These are phyloP conservation scores for Nemania abortiva DNA, from an alignment of 2,329 filamentous ascomycete genomes.

Conservation along the genomic window DNA sequence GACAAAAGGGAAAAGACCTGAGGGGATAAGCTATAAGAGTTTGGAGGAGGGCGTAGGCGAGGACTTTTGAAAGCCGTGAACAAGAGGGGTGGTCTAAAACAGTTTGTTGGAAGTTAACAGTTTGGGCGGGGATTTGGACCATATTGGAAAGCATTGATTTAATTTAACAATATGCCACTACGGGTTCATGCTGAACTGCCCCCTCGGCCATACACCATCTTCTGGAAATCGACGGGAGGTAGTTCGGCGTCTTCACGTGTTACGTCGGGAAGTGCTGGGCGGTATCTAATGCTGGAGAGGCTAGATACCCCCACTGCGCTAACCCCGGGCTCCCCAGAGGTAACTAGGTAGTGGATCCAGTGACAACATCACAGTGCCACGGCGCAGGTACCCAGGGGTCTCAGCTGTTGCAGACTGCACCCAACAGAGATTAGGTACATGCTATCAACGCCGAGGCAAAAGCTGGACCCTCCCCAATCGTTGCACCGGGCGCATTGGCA, in stretches of 20 bases:
- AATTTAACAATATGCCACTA: too few species aligned
- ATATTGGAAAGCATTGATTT: too few species aligned
- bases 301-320: constrained; percentile 13
- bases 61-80: too few species aligned
- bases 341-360: neutral
- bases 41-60: too few species aligned
- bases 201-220: neutral
- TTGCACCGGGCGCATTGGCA: constrained; percentile 8
- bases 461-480: constrained; percentile 20
- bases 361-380: too few species aligned
- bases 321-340: constrained; percentile 3
- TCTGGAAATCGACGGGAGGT: neutral
- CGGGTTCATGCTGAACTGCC: neutral
- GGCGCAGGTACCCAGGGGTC: neutral
- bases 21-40: too few species aligned
- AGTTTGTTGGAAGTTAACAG: too few species aligned
- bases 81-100: too few species aligned
- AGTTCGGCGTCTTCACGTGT: constrained; percentile 22
- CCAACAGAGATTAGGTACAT: neutral
- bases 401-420: constrained; percentile 1
- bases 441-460: constrained; percentile 28
- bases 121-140: too few species aligned
- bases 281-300: neutral
- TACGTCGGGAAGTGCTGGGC: neutral
- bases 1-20: too few species aligned